Percentiles rank a stretch among this genome's conserved stretches.
phyloP scores from a whole-genome alignment of 306 rosid genomes.

The Trifolium pratense region DNA sequence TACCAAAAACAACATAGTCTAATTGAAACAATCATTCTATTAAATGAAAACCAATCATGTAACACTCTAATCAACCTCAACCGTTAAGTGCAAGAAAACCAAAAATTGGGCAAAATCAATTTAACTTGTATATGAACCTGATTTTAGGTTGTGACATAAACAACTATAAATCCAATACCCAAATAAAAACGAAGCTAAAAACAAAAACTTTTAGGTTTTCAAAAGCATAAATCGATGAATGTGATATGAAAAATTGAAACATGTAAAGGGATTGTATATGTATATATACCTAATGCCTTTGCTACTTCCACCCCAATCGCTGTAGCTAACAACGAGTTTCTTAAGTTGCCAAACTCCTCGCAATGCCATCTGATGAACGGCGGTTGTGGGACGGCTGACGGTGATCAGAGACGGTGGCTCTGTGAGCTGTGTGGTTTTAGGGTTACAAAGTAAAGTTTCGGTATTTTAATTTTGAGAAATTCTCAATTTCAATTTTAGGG shows the following conservation, averaged over 20 bases:
- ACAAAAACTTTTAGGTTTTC: neutral
- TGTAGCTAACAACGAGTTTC: conserved; percentile 77
- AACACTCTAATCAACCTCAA: neutral
- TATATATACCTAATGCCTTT: conserved; percentile 79
- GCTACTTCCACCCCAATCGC: conserved; percentile 94
- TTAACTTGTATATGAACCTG: neutral
- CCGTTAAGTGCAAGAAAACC: no score
- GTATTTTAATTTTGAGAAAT: neutral
- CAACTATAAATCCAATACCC: neutral
- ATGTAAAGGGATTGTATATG: neutral
- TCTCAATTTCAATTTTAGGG: neutral
- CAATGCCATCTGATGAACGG: conserved; percentile 66
- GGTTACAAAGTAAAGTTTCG: neutral
- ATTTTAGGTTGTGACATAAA: neutral
- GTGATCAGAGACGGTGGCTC: neutral
- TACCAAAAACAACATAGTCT: neutral
- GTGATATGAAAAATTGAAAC: neutral
- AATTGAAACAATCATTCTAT: neutral
- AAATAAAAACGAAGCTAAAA: neutral
- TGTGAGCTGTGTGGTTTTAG: neutral
- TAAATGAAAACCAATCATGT: neutral
- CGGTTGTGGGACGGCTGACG: neutral
- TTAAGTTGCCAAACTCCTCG: conserved; percentile 90
- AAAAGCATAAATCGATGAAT: conserved; percentile 6
- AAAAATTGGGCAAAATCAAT: neutral